These are phyloP conservation scores for Keithomyces neogunnii DNA, from an alignment of 2,329 filamentous ascomycete species.

Conservation along the genomic window DNA sequence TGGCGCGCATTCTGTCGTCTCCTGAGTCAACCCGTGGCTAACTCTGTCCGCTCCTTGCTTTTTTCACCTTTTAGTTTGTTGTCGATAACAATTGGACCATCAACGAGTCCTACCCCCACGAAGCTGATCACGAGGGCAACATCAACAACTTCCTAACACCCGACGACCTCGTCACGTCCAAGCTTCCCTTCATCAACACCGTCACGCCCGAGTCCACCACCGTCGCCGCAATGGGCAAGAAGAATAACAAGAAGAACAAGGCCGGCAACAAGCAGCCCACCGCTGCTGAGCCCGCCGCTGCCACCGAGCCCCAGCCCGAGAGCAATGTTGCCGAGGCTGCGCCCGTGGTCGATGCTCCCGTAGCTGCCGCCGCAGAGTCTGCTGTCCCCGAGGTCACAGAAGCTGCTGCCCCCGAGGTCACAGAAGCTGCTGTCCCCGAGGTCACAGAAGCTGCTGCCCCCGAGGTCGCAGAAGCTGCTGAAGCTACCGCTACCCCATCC, in stretches of 20 bases:
- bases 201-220: constrained; percentile 65
- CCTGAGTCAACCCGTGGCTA: constrained; percentile 6
- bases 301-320: not conserved
- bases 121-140: constrained; percentile 76
- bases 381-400: constrained; percentile 1
- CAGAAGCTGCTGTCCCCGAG: not conserved
- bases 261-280: constrained; percentile 9
- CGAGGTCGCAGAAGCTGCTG: constrained; percentile 9
- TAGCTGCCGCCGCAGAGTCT: constrained; percentile 6
- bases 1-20: constrained; percentile 6
- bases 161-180: constrained; percentile 52
- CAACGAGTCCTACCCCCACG: constrained; percentile 71
- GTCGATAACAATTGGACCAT: constrained; percentile 87
- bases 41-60: constrained; percentile 9
- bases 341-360: not conserved
- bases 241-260: constrained; percentile 44
- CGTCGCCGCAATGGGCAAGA: constrained; percentile 46
- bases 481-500: constrained; percentile 21
- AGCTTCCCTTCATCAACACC: constrained; percentile 49
- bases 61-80: constrained; percentile 62
- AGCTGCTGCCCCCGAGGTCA: not conserved
- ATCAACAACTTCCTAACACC: constrained; percentile 85
- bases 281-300: constrained; percentile 6
- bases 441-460: not conserved
- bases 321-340: not conserved